phyloP scores from a whole-genome alignment of 2,329 filamentous ascomycete species.

The Fusarium falciforme region DNA sequence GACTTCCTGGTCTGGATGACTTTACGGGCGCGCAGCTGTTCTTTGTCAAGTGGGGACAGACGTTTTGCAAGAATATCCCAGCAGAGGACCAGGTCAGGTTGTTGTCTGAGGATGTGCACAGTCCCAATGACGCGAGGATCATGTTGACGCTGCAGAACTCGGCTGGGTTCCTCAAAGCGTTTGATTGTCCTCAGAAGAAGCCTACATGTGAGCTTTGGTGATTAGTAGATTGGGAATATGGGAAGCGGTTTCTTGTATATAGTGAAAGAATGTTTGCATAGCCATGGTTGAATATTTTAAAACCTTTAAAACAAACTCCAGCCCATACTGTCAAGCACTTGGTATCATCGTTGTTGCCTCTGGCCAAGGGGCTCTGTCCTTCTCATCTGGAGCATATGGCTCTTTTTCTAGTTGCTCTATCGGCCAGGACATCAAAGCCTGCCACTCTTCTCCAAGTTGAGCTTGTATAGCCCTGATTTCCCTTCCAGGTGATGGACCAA shows the following conservation, averaged over 20 bases:
- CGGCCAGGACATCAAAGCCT: background rate
- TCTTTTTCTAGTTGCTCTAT: background rate
- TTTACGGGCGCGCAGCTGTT: conserved; percentile 78
- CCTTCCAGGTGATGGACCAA: conserved; percentile 10
- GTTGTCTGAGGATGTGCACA: conserved; percentile 74
- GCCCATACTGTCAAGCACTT: background rate
- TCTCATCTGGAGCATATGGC: background rate
- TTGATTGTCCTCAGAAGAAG: conserved; percentile 72
- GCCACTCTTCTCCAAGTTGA: background rate
- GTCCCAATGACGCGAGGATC: conserved; percentile 71
- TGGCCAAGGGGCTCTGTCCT: background rate
- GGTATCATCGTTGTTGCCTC: background rate
- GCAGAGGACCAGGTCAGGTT: conserved; percentile 67
- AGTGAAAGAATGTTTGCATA: background rate
- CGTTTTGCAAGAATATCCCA: conserved; percentile 74
- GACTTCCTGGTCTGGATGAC: conserved; percentile 69
- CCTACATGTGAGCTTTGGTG: conserved; percentile 78
- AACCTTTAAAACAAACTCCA: background rate
- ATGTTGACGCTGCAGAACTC: conserved; percentile 75
- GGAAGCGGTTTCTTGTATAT: background rate
- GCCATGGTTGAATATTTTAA: background rate
- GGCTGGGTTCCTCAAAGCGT: conserved; percentile 73
- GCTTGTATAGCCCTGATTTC: background rate
- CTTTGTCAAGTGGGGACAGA: conserved; percentile 73
- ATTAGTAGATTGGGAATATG: background rate